phyloP scores from a whole-genome alignment of 176 grass and related monocot species.

The Aegilops speltoides region DNA sequence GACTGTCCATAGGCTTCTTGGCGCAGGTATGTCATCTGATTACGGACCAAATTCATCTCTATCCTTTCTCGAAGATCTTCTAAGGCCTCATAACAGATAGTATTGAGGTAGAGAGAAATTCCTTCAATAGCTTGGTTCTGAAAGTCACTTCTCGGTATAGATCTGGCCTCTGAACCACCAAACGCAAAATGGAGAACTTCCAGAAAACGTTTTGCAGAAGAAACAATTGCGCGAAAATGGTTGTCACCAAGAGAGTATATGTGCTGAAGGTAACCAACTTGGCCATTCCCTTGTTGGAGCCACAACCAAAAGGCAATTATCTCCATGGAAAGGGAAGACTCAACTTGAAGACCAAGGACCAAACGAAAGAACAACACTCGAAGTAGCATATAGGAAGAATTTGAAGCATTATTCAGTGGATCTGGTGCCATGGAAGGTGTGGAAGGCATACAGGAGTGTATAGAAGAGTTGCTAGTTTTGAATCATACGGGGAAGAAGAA shows the following conservation, averaged over 20 bases:
- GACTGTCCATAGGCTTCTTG: not conserved
- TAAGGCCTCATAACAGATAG: conserved; percentile 2
- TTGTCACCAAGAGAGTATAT: not conserved
- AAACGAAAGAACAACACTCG: conserved; percentile 43
- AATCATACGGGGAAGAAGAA: not conserved
- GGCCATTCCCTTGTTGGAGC: conserved; percentile 44
- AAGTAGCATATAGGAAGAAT: not conserved
- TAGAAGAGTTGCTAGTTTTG: not conserved
- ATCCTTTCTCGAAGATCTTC: conserved; percentile 1
- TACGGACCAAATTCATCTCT: not conserved
- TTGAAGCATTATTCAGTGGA: not conserved
- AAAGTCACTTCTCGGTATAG: not conserved
- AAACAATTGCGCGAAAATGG: not conserved
- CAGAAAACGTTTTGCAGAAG: not conserved
- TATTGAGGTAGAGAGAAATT: conserved; percentile 28
- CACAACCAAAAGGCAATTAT: conserved; percentile 71
- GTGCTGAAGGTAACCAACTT: not conserved
- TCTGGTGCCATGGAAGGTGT: conserved; percentile 13
- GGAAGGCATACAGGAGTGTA: not conserved
- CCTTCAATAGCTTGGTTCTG: conserved; percentile 8
- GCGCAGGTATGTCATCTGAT: too few species aligned
- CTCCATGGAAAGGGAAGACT: conserved; percentile 42
- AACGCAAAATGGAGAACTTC: not conserved
- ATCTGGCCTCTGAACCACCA: not conserved
- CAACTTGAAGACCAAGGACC: conserved; percentile 40